phyloP scores from a whole-genome alignment of 768 basidiomycete species.

The Rhodotorula toruloides region DNA sequence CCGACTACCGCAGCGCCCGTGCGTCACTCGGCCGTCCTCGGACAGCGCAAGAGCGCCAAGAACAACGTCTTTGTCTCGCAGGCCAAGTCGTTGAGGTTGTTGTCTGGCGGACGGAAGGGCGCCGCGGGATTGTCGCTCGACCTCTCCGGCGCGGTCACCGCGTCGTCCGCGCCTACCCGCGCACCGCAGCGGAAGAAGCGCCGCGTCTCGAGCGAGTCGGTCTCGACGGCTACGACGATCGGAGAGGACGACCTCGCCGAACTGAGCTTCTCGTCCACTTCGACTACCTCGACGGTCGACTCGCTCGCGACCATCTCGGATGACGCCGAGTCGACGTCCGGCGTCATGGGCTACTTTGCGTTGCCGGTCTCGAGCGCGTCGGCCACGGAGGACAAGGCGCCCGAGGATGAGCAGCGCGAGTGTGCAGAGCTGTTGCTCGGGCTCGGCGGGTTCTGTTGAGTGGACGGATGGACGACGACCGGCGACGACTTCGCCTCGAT shows the following conservation, averaged over 20 bases:
- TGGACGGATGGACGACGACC: neutral
- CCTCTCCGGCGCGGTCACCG: neutral
- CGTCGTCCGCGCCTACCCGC: neutral
- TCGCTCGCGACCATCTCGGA: constrained; percentile 22
- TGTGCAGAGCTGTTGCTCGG: constrained; percentile 35
- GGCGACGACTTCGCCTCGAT: neutral
- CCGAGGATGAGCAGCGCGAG: constrained; percentile 28
- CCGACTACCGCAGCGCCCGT: neutral
- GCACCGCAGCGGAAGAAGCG: neutral
- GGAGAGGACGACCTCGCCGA: constrained; percentile 15
- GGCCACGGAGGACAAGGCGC: neutral
- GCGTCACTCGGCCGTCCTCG: too few species aligned
- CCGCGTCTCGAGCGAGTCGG: neutral
- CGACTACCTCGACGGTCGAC: constrained; percentile 26
- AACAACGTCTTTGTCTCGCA: neutral
- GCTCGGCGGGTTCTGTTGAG: constrained; percentile 31
- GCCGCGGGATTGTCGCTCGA: neutral
- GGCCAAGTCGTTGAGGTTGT: too few species aligned
- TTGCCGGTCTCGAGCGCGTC: neutral
- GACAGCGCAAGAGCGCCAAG: too few species aligned
- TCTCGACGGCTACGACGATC: neutral
- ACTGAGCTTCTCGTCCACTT: constrained; percentile 24
- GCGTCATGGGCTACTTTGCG: constrained; percentile 7
- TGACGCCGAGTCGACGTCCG: neutral
- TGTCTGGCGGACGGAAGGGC: too few species aligned